These are phyloP conservation scores for Naganishia cerealis DNA, from an alignment of 1,284 basidiomycete species.

Conservation along the genomic window DNA sequence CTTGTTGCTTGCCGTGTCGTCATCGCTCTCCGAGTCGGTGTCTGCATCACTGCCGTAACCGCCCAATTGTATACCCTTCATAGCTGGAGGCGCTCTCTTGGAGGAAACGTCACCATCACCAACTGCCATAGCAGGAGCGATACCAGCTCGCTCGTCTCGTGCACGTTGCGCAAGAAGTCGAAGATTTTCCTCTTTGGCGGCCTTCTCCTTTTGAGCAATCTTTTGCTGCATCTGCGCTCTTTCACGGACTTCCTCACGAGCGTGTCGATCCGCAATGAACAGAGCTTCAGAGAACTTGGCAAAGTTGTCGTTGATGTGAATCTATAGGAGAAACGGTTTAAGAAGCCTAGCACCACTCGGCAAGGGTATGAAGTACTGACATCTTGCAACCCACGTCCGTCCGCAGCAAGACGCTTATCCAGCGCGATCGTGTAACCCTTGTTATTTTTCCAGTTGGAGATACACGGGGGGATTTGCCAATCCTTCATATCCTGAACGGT, in stretches of 20 bases:
- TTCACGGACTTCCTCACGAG: conserved; percentile 95
- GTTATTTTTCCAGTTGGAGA: conserved; percentile 99
- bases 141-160: conserved; percentile 85
- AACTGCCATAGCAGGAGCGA: conserved; percentile 54
- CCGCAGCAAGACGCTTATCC: conserved; percentile 96
- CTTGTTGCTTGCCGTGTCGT: conserved; percentile 54
- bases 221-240: conserved; percentile 97
- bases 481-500: conserved; percentile 98
- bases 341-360: neutral
- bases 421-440: conserved; percentile 99
- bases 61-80: conserved; percentile 67
- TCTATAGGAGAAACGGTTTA: conserved; percentile 55
- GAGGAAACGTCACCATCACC: conserved; percentile 49
- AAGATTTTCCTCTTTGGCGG: conserved; percentile 91
- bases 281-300: conserved; percentile 97
- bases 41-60: conserved; percentile 76
- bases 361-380: conserved; percentile 59
- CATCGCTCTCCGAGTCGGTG: conserved; percentile 43
- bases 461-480: conserved; percentile 99
- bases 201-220: conserved; percentile 96
- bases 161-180: conserved; percentile 91
- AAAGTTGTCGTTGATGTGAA: conserved; percentile 98
- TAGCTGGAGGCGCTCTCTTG: conserved; percentile 56
- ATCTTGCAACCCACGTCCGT: conserved; percentile 94
- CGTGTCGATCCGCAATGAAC: conserved; percentile 94